Conservation (phyloP, 345 rosid species). For the Eucalyptus tenuipes region DNA sequence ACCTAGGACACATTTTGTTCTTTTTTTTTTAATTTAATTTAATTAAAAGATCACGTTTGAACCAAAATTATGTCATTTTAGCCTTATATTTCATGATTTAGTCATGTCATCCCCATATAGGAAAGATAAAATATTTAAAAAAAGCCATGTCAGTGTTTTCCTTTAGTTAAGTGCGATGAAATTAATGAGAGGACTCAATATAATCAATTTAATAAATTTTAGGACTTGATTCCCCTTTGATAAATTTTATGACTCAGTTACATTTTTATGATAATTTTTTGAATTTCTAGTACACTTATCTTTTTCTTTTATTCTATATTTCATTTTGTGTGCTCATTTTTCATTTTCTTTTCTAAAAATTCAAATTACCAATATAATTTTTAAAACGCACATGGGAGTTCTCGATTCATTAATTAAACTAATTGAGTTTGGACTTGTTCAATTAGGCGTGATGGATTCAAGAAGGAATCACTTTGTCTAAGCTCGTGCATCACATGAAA, state of each 20-base stretch:
- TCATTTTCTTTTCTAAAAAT: neutral
- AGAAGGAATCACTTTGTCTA: neutral
- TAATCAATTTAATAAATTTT: no score
- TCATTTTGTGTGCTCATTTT: neutral
- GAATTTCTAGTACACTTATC: neutral
- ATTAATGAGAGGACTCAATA: neutral
- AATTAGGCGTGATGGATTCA: neutral
- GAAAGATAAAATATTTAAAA: no score
- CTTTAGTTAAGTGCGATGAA: neutral
- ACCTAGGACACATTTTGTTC: neutral
- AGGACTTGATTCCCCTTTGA: no score
- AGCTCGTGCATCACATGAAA: neutral
- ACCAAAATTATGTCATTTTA: no score
- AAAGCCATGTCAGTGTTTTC: no score
- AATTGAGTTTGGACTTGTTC: neutral
- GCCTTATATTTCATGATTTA: neutral
- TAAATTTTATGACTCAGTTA: accelerated
- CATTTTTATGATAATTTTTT: no score
- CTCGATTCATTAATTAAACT: neutral
- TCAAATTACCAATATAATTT: neutral
- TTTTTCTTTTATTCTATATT: neutral
- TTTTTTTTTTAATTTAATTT: no score
- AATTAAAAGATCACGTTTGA: no score
- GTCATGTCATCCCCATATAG: neutral
- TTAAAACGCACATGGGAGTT: neutral